Conservation (phyloP, 2,329 filamentous ascomycete species). For the Stachybotrys elegans region DNA sequence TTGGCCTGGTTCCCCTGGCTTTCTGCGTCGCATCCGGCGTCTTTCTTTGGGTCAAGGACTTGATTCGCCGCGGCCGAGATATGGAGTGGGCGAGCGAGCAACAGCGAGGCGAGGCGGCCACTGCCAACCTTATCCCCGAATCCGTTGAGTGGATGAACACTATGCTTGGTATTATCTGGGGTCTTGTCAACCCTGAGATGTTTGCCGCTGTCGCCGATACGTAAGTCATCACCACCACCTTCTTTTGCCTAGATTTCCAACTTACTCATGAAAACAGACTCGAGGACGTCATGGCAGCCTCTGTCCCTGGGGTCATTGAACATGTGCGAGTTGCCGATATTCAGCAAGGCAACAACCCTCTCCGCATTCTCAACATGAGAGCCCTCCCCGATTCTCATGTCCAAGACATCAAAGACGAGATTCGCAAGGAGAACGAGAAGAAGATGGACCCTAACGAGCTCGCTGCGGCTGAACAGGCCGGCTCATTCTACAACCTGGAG, state of each 20-base stretch:
- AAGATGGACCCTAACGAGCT: slow-evolving; percentile 81
- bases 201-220: slow-evolving; percentile 90
- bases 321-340: slow-evolving; percentile 95
- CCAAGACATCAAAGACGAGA: slow-evolving; percentile 73
- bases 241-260: fast-evolving
- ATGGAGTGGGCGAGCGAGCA: slow-evolving; percentile 87
- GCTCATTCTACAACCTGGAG: slow-evolving; percentile 90
- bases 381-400: slow-evolving; percentile 77
- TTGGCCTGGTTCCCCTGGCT: slow-evolving; percentile 70
- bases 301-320: slow-evolving; percentile 84
- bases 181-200: slow-evolving; percentile 91
- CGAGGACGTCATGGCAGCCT: slow-evolving; percentile 91
- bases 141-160: slow-evolving; percentile 97
- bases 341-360: slow-evolving; percentile 84
- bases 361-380: slow-evolving; percentile 81
- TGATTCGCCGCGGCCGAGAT: slow-evolving; percentile 75
- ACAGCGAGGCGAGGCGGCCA: slow-evolving; percentile 77
- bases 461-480: slow-evolving; percentile 83
- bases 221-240: slow-evolving; percentile 16
- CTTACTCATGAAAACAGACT: slow-evolving; percentile 21
- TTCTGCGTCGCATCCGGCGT: slow-evolving; percentile 70
- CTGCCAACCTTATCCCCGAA: slow-evolving; percentile 84
- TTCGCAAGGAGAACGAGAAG: slow-evolving; percentile 73
- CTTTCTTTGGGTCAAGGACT: slow-evolving; percentile 84
- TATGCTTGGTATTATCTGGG: slow-evolving; percentile 78